phyloP scores from a whole-genome alignment of 2,329 filamentous ascomycete genomes.

The Blumeria hordei region DNA sequence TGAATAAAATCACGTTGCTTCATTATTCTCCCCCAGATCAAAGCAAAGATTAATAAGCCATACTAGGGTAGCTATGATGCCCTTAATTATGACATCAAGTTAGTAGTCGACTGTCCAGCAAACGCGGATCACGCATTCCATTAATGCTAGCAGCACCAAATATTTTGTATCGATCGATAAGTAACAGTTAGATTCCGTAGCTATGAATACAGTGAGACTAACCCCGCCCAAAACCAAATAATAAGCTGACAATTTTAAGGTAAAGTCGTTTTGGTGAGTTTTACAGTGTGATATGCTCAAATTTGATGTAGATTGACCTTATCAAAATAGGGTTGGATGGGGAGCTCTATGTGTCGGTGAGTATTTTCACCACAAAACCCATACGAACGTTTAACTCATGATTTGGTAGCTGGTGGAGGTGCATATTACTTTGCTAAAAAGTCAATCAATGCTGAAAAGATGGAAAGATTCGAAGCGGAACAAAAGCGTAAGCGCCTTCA shows the following conservation, averaged over 20 bases:
- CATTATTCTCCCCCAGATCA: no score
- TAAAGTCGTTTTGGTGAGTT: conserved; percentile 2
- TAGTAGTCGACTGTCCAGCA: no score
- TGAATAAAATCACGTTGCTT: no score
- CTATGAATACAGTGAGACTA: background rate
- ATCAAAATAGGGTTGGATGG: conserved; percentile 57
- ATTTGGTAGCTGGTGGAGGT: conserved; percentile 47
- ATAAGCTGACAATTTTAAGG: background rate
- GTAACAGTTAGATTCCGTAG: no score
- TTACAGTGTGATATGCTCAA: background rate
- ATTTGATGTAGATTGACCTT: background rate
- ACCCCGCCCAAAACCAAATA: no score
- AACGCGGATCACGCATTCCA: no score
- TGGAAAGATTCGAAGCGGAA: conserved; percentile 39
- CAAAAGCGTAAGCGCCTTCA: conserved; percentile 33
- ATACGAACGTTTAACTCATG: conserved; percentile 4
- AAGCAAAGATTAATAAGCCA: no score
- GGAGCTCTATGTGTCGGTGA: conserved; percentile 64
- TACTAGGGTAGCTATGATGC: no score
- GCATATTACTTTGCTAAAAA: conserved; percentile 94
- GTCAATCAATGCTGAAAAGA: conserved; percentile 77
- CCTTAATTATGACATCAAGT: no score
- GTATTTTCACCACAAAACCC: conserved; percentile 11
- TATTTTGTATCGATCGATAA: no score
- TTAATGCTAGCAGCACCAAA: no score